Base-by-base conservation (phyloP, 1,139 yeast species). In the Yamadazyma membranifaciens region DNA sequence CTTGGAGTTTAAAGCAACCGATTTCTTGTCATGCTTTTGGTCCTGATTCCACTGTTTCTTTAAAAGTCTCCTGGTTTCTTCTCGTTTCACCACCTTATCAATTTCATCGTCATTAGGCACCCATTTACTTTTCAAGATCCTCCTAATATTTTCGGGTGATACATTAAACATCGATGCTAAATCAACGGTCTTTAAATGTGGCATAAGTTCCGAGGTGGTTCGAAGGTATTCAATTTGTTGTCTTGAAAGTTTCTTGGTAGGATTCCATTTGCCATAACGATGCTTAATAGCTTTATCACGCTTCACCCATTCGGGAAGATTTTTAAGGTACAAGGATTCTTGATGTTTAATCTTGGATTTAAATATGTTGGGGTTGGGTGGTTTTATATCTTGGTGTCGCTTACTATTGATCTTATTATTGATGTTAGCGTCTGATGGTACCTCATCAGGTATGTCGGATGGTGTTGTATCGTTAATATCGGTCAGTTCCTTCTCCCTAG, bases 101-200 rank as follows among this genome's bases (percentile, higher is more conserved):
- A 75, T 80, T 36, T 80, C 83, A 4, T 67, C 70, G 2, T 67
- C 74, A 2, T 60, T 62, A 1, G 96, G 96, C 15, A 62, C 63
- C 95, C 96, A 91, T 30, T 73, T 78, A 6, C 95, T 81, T 55
- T 78, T 81, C 46, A 91, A 59, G 9, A 91, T 87, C 46, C 96
- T 73, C 43, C 96, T 66, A 1, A 89, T 76, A 0, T 94, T 87
- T 50, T 89, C 95, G 0, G 95, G 94, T 1, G 95, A 84, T 3
- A 88, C 73, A 41, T 75, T 68, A 60, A 84, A 89, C 55, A 76
- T 75, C 29, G 73, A 67, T 0, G 92, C 84, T 13, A 91, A 61
- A 37, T 81, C 84, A 2, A 71, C 65, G 1, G 83, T 75, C 9
- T 75, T 75, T 43, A 87, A 50, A 24, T 76, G 72, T 0, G 96